Evolutionary conservation across 2,329 filamentous ascomycete species (phyloP).

Genomic region (Aspergillus bombycis): DNA sequence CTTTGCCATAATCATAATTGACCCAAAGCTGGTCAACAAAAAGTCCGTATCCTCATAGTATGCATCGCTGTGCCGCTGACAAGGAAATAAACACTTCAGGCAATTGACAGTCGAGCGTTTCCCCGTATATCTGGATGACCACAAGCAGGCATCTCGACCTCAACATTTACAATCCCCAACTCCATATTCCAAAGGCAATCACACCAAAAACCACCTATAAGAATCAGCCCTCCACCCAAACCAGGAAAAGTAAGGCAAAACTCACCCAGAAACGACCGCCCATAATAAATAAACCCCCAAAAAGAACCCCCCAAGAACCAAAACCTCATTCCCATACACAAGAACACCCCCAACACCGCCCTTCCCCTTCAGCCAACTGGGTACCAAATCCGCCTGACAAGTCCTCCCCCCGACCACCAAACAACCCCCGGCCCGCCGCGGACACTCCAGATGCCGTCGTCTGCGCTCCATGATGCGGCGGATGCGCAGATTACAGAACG

Average conservation of each 20-base stretch:
- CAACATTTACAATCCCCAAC: too few relatives aligned
- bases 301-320: conserved; percentile 21
- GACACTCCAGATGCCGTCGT: conserved; percentile 46
- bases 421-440: conserved; percentile 34
- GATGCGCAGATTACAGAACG: conserved; percentile 46
- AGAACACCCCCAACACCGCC: conserved; percentile 20
- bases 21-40: too few relatives aligned
- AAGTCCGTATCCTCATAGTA: background rate
- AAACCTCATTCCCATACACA: conserved; percentile 28
- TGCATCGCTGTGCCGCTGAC: background rate
- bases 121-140: too few relatives aligned
- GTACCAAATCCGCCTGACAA: conserved; percentile 34
- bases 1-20: background rate
- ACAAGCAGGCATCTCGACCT: too few relatives aligned
- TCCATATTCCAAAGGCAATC: background rate
- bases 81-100: background rate
- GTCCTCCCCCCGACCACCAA: conserved; percentile 41
- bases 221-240: background rate
- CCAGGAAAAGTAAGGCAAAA: background rate
- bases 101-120: too few relatives aligned
- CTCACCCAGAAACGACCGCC: background rate
- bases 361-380: conserved; percentile 33
- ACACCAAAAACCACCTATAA: background rate
- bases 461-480: conserved; percentile 46
- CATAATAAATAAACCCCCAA: conserved; percentile 20